Percentiles rank a stretch among this genome's conserved stretches.
phyloP scores from a whole-genome alignment of 352 stramenopile genomes.

The Phytophthora syringae region DNA sequence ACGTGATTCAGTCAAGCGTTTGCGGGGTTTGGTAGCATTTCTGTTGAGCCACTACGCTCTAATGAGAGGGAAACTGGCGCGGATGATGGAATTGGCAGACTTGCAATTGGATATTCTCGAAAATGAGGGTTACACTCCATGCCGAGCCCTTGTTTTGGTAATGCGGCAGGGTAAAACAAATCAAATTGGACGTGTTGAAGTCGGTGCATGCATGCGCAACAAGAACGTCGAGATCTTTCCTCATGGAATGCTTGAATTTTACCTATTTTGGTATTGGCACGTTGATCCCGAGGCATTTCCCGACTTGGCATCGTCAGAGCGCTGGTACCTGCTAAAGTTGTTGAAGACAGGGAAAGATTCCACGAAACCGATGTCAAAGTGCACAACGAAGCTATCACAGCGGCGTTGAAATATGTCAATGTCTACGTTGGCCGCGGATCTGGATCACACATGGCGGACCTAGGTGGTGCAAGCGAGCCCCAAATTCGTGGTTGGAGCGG shows the following conservation, averaged over 20 bases:
- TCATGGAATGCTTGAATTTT: slow-evolving; percentile 8
- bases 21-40: slow-evolving; percentile 9
- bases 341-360: slow-evolving; percentile 3
- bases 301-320: slow-evolving; percentile 2
- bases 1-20: not conserved
- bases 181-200: slow-evolving; percentile 10
- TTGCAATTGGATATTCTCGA: slow-evolving; percentile 8
- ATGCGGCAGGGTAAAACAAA: slow-evolving; percentile 24
- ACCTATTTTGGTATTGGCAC: slow-evolving; percentile 17
- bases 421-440: not conserved
- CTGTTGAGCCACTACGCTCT: slow-evolving; percentile 12
- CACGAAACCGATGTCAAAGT: not conserved
- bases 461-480: slow-evolving; percentile 8
- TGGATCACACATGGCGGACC: not conserved
- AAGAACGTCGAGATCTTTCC: not conserved
- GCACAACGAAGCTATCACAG: no score
- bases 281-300: slow-evolving; percentile 5
- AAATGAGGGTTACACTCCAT: slow-evolving; percentile 13
- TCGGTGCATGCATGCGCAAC: slow-evolving; percentile 11
- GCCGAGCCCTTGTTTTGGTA: slow-evolving; percentile 4
- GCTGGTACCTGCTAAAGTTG: slow-evolving; percentile 9
- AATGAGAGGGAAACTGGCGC: slow-evolving; percentile 3
- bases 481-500: not conserved
- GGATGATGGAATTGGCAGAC: slow-evolving; percentile 6
- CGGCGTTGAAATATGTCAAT: not conserved